Percentiles rank a stretch among this genome's conserved stretches.
Evolutionary conservation across 2,329 filamentous ascomycete genomes (phyloP).

Genomic region (Verticillium alfalfae): DNA sequence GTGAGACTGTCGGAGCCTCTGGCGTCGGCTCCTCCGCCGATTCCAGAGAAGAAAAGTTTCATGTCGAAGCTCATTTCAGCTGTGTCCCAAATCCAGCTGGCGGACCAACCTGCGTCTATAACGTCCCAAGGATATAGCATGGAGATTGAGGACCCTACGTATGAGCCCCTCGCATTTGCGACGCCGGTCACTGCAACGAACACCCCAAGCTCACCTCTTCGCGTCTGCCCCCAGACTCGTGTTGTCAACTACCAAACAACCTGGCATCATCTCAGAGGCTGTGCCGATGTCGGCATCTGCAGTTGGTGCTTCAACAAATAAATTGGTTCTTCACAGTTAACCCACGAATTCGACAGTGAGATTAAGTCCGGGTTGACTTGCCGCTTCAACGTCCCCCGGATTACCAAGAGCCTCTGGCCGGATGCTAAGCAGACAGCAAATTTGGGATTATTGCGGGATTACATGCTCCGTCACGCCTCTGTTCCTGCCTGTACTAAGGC

Average conservation of each 20-base stretch:
- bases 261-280: conserved; percentile 22
- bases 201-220: neutral
- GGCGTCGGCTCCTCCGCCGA: neutral
- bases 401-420: conserved; percentile 26
- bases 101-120: neutral
- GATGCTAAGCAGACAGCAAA: conserved; percentile 19
- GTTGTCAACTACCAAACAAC: conserved; percentile 19
- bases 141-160: neutral
- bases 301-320: conserved; percentile 33
- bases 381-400: conserved; percentile 23
- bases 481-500: conserved; percentile 22
- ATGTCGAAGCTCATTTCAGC: neutral
- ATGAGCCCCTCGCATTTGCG: neutral
- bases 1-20: neutral
- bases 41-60: neutral
- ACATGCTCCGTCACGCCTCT: conserved; percentile 17
- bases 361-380: conserved; percentile 16
- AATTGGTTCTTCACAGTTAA: conserved; percentile 23
- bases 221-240: conserved; percentile 19
- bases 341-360: conserved; percentile 19
- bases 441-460: conserved; percentile 17
- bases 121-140: neutral
- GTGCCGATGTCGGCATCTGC: conserved; percentile 29
- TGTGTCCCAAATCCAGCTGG: neutral
- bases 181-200: neutral